Percentiles rank a stretch among this genome's conserved stretches.
Evolutionary conservation across 331 rosid species (phyloP).

Genomic region (Spiraea crenata): DNA sequence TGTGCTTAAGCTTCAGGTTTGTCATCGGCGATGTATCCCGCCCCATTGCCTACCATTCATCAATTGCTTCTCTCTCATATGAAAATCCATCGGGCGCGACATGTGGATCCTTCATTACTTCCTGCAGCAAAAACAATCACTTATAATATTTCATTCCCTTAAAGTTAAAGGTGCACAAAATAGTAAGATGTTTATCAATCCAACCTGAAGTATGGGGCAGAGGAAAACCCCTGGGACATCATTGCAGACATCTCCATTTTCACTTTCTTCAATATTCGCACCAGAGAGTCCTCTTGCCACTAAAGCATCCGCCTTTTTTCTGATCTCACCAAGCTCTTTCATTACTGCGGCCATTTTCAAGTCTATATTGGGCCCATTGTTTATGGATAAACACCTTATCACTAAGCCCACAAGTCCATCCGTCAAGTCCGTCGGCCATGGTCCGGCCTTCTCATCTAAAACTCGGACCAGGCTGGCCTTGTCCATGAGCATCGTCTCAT

Average conservation of each 20-base stretch:
- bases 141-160: too few relatives aligned
- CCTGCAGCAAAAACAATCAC: conserved; percentile 35
- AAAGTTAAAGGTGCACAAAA: not conserved
- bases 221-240: conserved; percentile 57
- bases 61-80: conserved; percentile 70
- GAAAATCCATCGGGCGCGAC: conserved; percentile 88
- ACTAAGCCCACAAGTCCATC: conserved; percentile 44
- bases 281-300: conserved; percentile 27
- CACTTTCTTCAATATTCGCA: conserved; percentile 15
- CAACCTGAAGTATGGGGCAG: conserved; percentile 80
- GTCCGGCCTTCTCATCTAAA: conserved; percentile 56
- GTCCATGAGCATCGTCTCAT: conserved; percentile 27
- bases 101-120: conserved; percentile 81
- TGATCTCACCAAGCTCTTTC: conserved; percentile 54
- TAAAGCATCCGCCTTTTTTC: conserved; percentile 44
- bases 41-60: conserved; percentile 61
- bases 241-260: conserved; percentile 23
- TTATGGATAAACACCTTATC: conserved; percentile 37
- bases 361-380: conserved; percentile 23
- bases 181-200: not conserved
- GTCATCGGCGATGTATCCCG: conserved; percentile 75
- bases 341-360: conserved; percentile 33
- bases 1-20: conserved; percentile 52
- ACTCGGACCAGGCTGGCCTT: conserved; percentile 26
- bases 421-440: conserved; percentile 65